Evolutionary conservation across 1,139 yeast genomes (phyloP), one percentile per base, ranked within the genome.

Genomic region (Saccharomyces uvarum): DNA sequence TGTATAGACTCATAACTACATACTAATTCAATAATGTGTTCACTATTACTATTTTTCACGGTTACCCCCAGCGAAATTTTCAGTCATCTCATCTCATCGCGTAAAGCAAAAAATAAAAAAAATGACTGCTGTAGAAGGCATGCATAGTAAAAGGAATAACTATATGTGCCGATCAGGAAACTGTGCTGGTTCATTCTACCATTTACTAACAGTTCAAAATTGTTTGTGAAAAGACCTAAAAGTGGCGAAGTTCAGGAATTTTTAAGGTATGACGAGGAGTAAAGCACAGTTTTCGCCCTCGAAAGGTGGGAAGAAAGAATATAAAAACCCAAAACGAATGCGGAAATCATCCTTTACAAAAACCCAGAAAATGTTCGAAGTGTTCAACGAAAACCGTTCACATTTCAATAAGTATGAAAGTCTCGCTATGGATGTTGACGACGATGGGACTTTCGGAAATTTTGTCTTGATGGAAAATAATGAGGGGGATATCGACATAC

Each of bases 261-360:
- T n/a, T 48, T 29, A 9, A 14, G 11, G 3, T 19, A 47, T 51
- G 50, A 47, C 33, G 16, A 31, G 50, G 11, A 32, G 27, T 21
- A 47, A 44, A 48, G 16, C 21, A 14, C 50, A 48, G 47, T 51
- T 21, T 49, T 51, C n/a, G 19, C 38, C 27, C 49, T 29, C 51
- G 8, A 53, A 47, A 50, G 50, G 29, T 27, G 14, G 11, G 26
- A 49, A 32, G 24, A 49, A 49, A 26, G 27, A 21, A 50, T 19
- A 33, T 32, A 48, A 11, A 21, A 48, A 26, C n/a, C 26, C 21
- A 14, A 48, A 52, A 31, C 48, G 61, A 50, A 63, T 69, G 61
- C 59, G 71, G 52, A 63, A 70, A 52, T 67, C 71, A 6, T 67
- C 71, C 14, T 61, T 68, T 27, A 62, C 62, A 47, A 62, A 58